Evolutionary conservation across 1,284 basidiomycete genomes (phyloP).

Genomic region (Dichomitus squalens): DNA sequence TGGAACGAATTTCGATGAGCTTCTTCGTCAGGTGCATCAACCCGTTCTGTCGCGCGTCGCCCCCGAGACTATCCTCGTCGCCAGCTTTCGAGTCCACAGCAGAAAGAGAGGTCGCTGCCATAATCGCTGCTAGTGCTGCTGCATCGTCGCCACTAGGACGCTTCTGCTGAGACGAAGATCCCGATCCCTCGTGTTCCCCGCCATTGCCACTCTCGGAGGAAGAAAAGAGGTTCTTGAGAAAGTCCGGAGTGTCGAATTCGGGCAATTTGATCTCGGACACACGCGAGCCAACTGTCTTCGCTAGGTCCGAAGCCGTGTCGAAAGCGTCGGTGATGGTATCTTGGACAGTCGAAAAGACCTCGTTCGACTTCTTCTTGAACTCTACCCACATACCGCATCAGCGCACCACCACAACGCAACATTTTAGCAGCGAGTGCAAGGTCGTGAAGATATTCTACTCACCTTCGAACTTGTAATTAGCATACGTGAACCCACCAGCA

Average conservation of each 20-base stretch:
- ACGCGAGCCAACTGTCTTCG: slow-evolving; percentile 60
- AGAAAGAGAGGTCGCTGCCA: slow-evolving; percentile 74
- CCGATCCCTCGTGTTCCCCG: slow-evolving; percentile 30
- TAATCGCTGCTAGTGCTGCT: slow-evolving; percentile 68
- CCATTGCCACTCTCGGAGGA: slow-evolving; percentile 36
- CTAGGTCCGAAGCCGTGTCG: slow-evolving; percentile 64
- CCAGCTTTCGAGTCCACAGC: slow-evolving; percentile 60
- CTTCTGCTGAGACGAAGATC: slow-evolving; percentile 36
- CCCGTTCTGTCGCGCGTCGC: slow-evolving; percentile 58
- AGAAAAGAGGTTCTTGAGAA: slow-evolving; percentile 70
- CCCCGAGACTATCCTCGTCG: slow-evolving; percentile 36
- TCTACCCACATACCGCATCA: slow-evolving; percentile 43
- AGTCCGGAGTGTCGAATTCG: slow-evolving; percentile 69
- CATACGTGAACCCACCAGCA: slow-evolving; percentile 89
- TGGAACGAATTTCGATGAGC: slow-evolving; percentile 94
- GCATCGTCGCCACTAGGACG: slow-evolving; percentile 57
- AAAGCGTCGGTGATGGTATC: slow-evolving; percentile 70
- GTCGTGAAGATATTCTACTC: slow-evolving; percentile 29
- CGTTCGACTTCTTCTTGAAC: slow-evolving; percentile 65
- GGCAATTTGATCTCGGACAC: slow-evolving; percentile 67
- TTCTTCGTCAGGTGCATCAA: slow-evolving; percentile 94
- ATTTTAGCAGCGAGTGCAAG: too few relatives aligned
- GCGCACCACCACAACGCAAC: neutral
- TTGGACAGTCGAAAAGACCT: slow-evolving; percentile 65
- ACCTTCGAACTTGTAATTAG: slow-evolving; percentile 95